Evolutionary conservation across 129 eudicot genomes (phyloP).

Genomic region (Ambrosia artemisiifolia): DNA sequence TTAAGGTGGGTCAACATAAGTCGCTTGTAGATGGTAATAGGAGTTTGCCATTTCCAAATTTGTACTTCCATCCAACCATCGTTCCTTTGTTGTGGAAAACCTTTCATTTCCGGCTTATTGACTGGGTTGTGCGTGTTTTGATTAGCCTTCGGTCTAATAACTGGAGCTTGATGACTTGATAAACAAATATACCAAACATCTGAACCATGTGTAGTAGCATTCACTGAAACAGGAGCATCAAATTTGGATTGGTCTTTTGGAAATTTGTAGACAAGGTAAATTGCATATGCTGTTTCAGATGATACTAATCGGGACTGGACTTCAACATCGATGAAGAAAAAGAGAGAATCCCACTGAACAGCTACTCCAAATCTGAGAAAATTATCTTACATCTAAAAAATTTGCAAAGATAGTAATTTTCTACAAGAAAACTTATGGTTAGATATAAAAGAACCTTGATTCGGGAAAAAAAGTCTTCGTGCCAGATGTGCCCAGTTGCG

Average conservation of each 20-base stretch:
- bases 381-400: not conserved
- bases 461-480: too few species aligned
- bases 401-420: not conserved
- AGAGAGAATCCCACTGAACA: not conserved
- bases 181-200: not conserved
- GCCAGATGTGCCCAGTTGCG: too few species aligned
- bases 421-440: not conserved
- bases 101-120: constrained; percentile 1
- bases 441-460: not conserved
- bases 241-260: not conserved
- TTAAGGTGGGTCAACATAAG: not conserved
- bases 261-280: not conserved
- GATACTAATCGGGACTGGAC: too few species aligned
- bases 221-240: not conserved
- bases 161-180: not conserved
- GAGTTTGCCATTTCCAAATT: not conserved
- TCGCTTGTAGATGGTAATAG: not conserved
- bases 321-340: too few species aligned
- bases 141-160: not conserved
- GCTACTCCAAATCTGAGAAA: constrained; percentile 8
- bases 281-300: not conserved
- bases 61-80: constrained; percentile 1
- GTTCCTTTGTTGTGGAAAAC: constrained; percentile 14
- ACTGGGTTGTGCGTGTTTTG: not conserved
- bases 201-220: not conserved